phyloP scores from a whole-genome alignment of 257 asterid genomes.

The Linaria vulgaris region DNA sequence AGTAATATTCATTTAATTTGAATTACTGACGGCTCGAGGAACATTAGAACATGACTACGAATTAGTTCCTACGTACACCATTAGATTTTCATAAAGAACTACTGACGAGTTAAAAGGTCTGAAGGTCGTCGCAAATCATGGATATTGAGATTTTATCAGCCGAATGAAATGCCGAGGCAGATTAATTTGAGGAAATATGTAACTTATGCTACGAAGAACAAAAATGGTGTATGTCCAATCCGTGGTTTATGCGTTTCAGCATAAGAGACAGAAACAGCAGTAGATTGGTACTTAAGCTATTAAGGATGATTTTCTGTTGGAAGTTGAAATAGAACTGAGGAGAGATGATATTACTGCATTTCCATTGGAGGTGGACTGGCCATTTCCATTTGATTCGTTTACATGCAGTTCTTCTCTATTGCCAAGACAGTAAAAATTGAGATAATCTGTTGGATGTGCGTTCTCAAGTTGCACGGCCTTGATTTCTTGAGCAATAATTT shows the following conservation, averaged over 20 bases:
- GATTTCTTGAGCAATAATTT: conserved; percentile 44
- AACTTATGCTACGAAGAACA: no score
- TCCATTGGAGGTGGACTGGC: conserved; percentile 29
- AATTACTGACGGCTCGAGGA: background rate
- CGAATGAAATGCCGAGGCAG: no score
- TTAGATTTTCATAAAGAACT: no score
- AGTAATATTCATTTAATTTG: background rate
- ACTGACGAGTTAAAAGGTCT: no score
- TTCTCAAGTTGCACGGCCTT: conserved; percentile 34
- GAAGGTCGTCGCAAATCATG: no score
- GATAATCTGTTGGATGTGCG: conserved; percentile 52
- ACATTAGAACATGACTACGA: background rate
- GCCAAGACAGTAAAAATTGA: conserved; percentile 63
- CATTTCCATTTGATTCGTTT: conserved; percentile 24
- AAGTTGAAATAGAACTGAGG: background rate
- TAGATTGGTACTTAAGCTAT: background rate
- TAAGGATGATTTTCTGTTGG: no score
- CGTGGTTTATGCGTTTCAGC: no score
- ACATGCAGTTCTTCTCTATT: conserved; percentile 39
- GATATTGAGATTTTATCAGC: no score
- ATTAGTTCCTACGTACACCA: background rate
- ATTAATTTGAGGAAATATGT: no score
- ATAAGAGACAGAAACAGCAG: no score
- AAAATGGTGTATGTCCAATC: no score
- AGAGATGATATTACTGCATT: conserved; percentile 35